Evolutionary conservation across 306 rosid genomes (phyloP), one percentile per base, ranked within the genome.

Genomic region (Spatholobus suberectus): DNA sequence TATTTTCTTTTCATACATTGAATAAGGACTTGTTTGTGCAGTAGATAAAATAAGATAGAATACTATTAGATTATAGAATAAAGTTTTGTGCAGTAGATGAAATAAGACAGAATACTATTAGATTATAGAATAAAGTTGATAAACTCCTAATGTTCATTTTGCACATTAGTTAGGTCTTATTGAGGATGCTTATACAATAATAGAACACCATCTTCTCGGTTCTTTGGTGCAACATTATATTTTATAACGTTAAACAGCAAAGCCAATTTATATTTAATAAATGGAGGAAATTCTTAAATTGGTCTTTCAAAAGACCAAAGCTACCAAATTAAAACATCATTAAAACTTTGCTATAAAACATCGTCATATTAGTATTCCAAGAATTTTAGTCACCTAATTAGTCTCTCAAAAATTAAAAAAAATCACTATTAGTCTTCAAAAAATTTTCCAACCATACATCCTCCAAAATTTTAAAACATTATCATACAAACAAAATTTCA

Each of bases 211-310:
- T 71, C 29, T 44, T 20, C n/a, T 71, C 5, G 26, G 61, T 18
- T 58, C 32, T 70, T 27, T 29, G 84, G 51, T 57, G 59, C 78
- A 57, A 40, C 70, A 57, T 41, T 21, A 29, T 54, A 27, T 58
- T 70, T 74, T 34, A 47, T 46, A 71, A 58, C 12, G 20, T 34
- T 55, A 58, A 43, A 44, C 65, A 71, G 40, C 23, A 51, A 52
- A 67, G 35, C 26, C 27, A 27, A 26, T 77, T 5, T 41, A 76
- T 76, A 59, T 38, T 59, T 26, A 43, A 43, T 43, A 27, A 41
- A 67, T 65, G 26, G 24, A 65, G 26, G 34, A 35, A 35, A 65
- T 34, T 35, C 46, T 35, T n/a, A 65, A 65, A 17, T 65, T 34
- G 46, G 46, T n/a, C 26, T n/a, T 35, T 65, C 4, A n/a, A 14